Evolutionary conservation across 1,284 basidiomycete genomes (phyloP), one percentile per base, ranked within the genome.

Genomic region (Dichomitus squalens): DNA sequence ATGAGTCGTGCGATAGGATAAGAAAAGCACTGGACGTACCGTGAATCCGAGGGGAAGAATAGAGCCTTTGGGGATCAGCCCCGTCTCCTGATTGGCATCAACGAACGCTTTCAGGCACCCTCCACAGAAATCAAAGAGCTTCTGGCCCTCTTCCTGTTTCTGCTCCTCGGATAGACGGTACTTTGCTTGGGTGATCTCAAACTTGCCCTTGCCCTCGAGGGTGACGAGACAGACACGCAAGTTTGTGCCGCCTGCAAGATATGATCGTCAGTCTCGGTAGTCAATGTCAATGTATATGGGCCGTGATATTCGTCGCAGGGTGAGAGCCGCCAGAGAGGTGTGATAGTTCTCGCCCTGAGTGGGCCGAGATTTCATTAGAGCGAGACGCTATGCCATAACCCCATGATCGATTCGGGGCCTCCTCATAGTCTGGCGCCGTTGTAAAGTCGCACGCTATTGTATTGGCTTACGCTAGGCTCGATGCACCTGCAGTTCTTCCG

Each of bases 91-190:
- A 66, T 93, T 90, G n/a, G 87, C 85, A 29, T 87, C 81, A 66
- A 98, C 85, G 75, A 99, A 99, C 12, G 86, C 89, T 72, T 93
- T 90, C 60, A 98, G 76, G 73, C 93, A 98, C 72, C 97, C 88
- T 0, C 94, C 96, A 71, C 96, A 99, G 72, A 99, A 99, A 76
- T 99, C 97, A 66, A 99, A 96, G 56, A 99, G 78, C 60, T 90
- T 87, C 71, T 94, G 88, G 6, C 96, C 96, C 36, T 98, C 95
- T n/a, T 91, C 92, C 65, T 97, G 95, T 77, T 99, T 99, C 76
- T 99, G 96, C 69, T 98, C 97, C 70, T 99, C 96, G 2, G 93
- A 91, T 53, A 99, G 84, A 57, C 95, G 90, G 76, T 98, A 98
- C 76, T 99, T 99, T 52, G 95, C 92, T 65, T 99, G 96, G 0